phyloP scores from a whole-genome alignment of 305 asterid genomes.

The Fraxinus sp. region DNA sequence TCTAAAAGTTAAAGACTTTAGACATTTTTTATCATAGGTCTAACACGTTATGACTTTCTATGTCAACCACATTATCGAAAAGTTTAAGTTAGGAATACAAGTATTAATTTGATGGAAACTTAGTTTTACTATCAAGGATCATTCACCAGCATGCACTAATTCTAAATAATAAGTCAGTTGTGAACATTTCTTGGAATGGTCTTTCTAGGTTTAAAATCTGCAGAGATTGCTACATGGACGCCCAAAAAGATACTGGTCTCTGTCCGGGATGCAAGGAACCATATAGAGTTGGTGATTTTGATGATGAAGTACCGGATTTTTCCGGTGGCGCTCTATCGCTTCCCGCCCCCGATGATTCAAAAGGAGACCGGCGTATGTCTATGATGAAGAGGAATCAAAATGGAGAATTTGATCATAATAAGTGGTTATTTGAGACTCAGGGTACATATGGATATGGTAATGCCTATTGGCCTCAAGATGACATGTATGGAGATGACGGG shows the following conservation, averaged over 20 bases:
- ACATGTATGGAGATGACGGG: conserved; percentile 33
- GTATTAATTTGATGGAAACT: background rate
- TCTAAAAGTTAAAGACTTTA: background rate
- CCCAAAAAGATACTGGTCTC: conserved; percentile 43
- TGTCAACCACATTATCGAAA: background rate
- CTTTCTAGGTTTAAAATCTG: conserved; percentile 49
- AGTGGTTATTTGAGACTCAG: conserved; percentile 52
- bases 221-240: conserved; percentile 57
- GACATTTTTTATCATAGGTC: background rate
- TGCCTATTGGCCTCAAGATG: conserved; percentile 57
- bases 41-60: background rate
- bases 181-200: background rate
- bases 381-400: conserved; percentile 48
- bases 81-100: background rate
- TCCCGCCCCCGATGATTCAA: conserved; percentile 40
- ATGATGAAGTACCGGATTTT: conserved; percentile 38
- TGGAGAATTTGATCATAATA: conserved; percentile 56
- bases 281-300: conserved; percentile 40
- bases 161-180: background rate
- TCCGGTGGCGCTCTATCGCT: conserved; percentile 43
- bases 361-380: conserved; percentile 28
- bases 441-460: conserved; percentile 56
- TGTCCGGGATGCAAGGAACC: conserved; percentile 62
- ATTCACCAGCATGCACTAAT: background rate
- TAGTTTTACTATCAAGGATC: background rate